phyloP scores from a whole-genome alignment of 306 rosid genomes.

The Lathyrus oleraceus region DNA sequence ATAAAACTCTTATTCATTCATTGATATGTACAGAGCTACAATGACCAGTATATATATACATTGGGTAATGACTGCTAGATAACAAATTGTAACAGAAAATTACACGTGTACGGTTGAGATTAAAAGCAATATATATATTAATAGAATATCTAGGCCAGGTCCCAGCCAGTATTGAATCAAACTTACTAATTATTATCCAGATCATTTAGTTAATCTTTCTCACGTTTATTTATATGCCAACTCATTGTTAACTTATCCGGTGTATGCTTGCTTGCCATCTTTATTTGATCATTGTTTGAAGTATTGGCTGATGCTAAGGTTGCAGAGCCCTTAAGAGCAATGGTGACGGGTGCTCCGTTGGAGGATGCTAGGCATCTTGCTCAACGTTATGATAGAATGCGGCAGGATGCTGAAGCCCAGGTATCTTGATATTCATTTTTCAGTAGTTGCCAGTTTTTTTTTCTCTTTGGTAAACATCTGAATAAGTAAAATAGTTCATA shows the following conservation, averaged over 20 bases:
- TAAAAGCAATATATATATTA: too few relatives aligned
- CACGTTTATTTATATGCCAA: constrained; percentile 13
- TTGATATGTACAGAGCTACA: too few relatives aligned
- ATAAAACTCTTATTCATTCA: too few relatives aligned
- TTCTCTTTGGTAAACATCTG: not conserved
- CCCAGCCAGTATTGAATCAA: constrained; percentile 7
- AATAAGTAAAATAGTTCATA: constrained; percentile 22
- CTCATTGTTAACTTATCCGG: constrained; percentile 8
- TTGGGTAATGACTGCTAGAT: too few relatives aligned
- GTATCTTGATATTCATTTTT: constrained; percentile 46
- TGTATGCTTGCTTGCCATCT: constrained; percentile 8
- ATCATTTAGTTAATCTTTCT: constrained; percentile 16
- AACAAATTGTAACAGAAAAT: too few relatives aligned
- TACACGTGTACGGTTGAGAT: too few relatives aligned
- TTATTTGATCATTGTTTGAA: constrained; percentile 33
- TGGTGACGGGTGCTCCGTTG: constrained; percentile 93
- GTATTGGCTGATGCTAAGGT: constrained; percentile 54
- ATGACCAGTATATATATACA: too few relatives aligned
- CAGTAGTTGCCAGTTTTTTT: not conserved
- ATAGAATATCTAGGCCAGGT: constrained; percentile 13
- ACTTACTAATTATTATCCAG: not conserved
- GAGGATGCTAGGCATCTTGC: constrained; percentile 97
- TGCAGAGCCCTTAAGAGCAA: constrained; percentile 91
- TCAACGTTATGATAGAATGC: constrained; percentile 92
- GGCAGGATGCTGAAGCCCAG: constrained; percentile 96